Evolutionary conservation across 495 filamentous ascomycete species (phyloP).

Genomic region (Neurospora sp.): DNA sequence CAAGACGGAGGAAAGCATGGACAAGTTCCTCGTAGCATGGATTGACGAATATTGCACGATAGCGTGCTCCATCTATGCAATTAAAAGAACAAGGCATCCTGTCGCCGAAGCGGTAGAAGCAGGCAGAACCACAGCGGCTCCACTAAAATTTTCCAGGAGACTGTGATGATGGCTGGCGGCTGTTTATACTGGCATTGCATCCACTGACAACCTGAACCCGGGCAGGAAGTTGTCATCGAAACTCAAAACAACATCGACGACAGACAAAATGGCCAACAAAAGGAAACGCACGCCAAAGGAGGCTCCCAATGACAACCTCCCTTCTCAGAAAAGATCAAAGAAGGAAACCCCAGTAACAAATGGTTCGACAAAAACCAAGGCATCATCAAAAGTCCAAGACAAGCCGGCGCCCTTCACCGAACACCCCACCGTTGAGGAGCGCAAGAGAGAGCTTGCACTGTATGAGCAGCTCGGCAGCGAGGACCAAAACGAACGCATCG

Average conservation of each 20-base stretch:
- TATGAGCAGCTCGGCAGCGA: slow-evolving; percentile 45
- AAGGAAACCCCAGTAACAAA: slow-evolving; percentile 17
- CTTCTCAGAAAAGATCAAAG: slow-evolving; percentile 34
- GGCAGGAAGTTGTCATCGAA: neutral
- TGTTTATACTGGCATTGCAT: neutral
- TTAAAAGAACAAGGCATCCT: neutral
- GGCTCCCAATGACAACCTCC: slow-evolving; percentile 20
- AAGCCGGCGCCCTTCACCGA: slow-evolving; percentile 33
- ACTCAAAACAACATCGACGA: neutral
- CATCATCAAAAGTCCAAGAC: slow-evolving; percentile 1
- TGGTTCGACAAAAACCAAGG: slow-evolving; percentile 4
- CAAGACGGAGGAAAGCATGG: neutral
- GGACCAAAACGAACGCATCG: slow-evolving; percentile 38
- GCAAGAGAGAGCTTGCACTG: slow-evolving; percentile 37
- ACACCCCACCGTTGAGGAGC: slow-evolving; percentile 28
- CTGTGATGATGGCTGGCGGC: neutral
- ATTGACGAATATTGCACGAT: neutral
- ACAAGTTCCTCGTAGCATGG: neutral
- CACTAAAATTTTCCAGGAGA: neutral
- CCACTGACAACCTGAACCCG: neutral
- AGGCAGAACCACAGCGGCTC: neutral
- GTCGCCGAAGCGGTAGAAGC: neutral
- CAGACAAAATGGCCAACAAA: slow-evolving; percentile 28
- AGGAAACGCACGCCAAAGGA: slow-evolving; percentile 34
- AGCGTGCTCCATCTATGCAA: neutral